Evolutionary conservation across 306 rosid genomes (phyloP).

Genomic region (Prosopis cineraria): DNA sequence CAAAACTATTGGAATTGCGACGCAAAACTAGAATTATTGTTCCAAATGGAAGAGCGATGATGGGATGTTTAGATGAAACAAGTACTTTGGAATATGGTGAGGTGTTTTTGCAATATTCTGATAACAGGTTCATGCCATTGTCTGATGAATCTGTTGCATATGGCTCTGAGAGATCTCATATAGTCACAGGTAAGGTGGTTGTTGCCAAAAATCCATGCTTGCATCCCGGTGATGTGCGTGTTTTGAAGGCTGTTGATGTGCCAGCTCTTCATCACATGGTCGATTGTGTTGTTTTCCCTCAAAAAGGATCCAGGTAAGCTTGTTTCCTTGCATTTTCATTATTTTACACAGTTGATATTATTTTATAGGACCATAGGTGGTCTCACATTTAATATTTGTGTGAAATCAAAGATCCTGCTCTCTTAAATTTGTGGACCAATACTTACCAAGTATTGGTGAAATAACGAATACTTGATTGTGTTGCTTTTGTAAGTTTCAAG

Average conservation of each 20-base stretch:
- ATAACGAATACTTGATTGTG: background rate
- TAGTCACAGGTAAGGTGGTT: constrained; percentile 49
- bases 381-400: background rate
- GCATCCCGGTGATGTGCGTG: constrained; percentile 88
- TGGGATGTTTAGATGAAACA: constrained; percentile 93
- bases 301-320: constrained; percentile 62
- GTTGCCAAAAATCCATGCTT: constrained; percentile 87
- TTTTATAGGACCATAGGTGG: background rate
- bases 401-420: background rate
- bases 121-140: constrained; percentile 30
- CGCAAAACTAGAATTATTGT: constrained; percentile 63
- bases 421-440: background rate
- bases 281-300: constrained; percentile 84
- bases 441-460: background rate
- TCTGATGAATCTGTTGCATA: constrained; percentile 27
- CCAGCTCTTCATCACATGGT: constrained; percentile 74
- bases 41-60: constrained; percentile 85
- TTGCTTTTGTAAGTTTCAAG: background rate
- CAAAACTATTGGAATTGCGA: constrained; percentile 71
- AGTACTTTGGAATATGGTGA: constrained; percentile 73
- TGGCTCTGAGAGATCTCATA: constrained; percentile 15
- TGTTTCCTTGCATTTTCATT: constrained; percentile 22
- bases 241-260: constrained; percentile 68
- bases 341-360: background rate
- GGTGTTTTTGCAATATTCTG: constrained; percentile 70